Base-by-base conservation (phyloP, 352 stramenopile genomes). In the Phytopythium helicoides region DNA sequence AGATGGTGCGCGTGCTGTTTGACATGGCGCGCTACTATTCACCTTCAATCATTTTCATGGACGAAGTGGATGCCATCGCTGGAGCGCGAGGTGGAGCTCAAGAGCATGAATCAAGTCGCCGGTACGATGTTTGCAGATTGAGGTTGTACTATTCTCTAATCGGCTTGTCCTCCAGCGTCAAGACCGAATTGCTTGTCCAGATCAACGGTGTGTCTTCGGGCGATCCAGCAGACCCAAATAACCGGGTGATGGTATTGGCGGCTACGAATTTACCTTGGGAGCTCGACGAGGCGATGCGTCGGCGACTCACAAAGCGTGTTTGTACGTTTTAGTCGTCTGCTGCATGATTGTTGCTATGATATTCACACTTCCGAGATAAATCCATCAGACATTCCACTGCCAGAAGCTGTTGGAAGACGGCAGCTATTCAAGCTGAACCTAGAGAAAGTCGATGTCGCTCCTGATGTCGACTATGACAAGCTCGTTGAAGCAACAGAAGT, bases 21-120 rank as follows among this genome's bases (percentile, higher is more conserved):
- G 95, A 99, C 38, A 98, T 99, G 84, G 96, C 97, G n/a, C 84
- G 95, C 12, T 97, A 98, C 66, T 98, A 98, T 69, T 86, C 94
- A 14, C 97, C 97, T 6, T 96, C 87, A 11, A 99, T 97, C 49
- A 98, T 99, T 41, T 99, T 99, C 64, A 96, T 99, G 73, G 97
- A 99, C 60, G 96, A 99, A 65, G 98, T 99, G 48, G 97, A 99
- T 58, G 92, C 96, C 1, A 95, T 98, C 36, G 85, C 82, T 3
- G 85, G 75, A 0, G 71, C 77, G 11, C 71, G 84, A 54, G 84
- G 85, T 16, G 74, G 71, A 31, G 79, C 74, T n/a, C 83, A 87
- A 33, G 85, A 94, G 46, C 85, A 94, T 59, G 85, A 94, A 66
- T 83, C 85, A 7, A 93, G 82, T 64, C 76, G 85, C 55, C 73